Conservation (phyloP, 1,139 yeast species). For the Diutina rugosa region DNA sequence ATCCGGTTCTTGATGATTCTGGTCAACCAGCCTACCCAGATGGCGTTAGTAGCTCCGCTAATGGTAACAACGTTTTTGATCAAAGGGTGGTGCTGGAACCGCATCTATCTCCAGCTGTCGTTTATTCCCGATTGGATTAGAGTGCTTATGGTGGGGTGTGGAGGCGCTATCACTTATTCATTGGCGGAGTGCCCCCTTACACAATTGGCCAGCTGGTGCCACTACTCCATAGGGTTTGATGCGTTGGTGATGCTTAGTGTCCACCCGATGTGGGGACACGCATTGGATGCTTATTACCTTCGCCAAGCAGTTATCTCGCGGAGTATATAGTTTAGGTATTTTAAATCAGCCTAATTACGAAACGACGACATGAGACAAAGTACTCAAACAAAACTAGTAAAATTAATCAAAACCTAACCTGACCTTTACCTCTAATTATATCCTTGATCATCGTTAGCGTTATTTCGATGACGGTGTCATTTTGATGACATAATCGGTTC, state of each 20-base stretch:
- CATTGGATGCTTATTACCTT: not conserved
- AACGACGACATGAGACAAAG: too few species aligned
- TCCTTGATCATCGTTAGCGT: not conserved
- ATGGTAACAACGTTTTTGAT: not conserved
- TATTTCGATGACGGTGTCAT: not conserved
- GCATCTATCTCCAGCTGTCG: not conserved
- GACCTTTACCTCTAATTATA: not conserved
- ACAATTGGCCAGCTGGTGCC: not conserved
- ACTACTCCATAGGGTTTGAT: not conserved
- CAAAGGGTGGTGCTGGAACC: not conserved
- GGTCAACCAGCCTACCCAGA: not conserved
- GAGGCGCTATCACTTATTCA: not conserved
- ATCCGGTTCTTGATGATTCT: not conserved
- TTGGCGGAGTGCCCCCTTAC: not conserved
- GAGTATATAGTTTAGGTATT: not conserved
- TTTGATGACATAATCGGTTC: not conserved
- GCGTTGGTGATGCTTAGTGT: not conserved
- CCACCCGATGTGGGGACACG: not conserved
- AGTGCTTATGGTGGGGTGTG: not conserved
- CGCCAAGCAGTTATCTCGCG: not conserved
- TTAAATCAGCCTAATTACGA: too few species aligned
- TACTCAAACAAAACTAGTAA: not conserved
- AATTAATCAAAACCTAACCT: not conserved
- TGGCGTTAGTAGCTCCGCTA: not conserved
- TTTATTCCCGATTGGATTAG: not conserved